Evolutionary conservation across 169 alveolate genomes (phyloP), one percentile per base, ranked within the genome.

Genomic region (Plasmodium fragile): DNA sequence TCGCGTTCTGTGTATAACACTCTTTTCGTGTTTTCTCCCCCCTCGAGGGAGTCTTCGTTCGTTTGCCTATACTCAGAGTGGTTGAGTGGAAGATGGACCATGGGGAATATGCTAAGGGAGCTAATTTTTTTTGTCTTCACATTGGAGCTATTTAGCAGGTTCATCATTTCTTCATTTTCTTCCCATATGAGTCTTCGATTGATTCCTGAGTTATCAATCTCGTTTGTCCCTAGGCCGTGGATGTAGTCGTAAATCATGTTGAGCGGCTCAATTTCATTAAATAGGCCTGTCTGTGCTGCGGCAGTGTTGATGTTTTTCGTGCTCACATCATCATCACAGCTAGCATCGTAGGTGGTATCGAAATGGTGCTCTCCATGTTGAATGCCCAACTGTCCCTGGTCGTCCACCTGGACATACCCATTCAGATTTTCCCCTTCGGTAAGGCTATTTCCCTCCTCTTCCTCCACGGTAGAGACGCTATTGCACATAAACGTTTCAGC

Each of bases 261-360:
- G 53, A 70, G 52, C 8, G 92, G 52, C 52, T 83, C 77, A 18
- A 83, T 43, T 36, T 83, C 92, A 49, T 45, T 83, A 83, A 69
- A 83, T 22, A 83, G 6, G 30, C 34, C 18, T 7, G 80, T 1
- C 39, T 70, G 43, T 18, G 69, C 55, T 22, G 71, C 36, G 16
- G 75, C 4, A 34, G 72, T 34, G 25, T 34, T 83, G 28, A 32
- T 69, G 34, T 83, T 83, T n/a, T 22, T 83, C 25, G 30, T 39
- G 53, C 45, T 4, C 32, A 25, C 75, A n/a, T 65, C 36, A 39
- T n/a, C 36, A 11, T 22, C 36, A n/a, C 59, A 16, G 59, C 5
- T 11, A 7, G 59, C 25, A 49, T 49, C 22, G 59, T 3, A 16
- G 3, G 1, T 49, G 59, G 22, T 5, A 49, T 49, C 59, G 25